These are phyloP conservation scores for Ogataea hybrid DNA, from an alignment of 1,139 yeast genomes.

Conservation along the genomic window DNA sequence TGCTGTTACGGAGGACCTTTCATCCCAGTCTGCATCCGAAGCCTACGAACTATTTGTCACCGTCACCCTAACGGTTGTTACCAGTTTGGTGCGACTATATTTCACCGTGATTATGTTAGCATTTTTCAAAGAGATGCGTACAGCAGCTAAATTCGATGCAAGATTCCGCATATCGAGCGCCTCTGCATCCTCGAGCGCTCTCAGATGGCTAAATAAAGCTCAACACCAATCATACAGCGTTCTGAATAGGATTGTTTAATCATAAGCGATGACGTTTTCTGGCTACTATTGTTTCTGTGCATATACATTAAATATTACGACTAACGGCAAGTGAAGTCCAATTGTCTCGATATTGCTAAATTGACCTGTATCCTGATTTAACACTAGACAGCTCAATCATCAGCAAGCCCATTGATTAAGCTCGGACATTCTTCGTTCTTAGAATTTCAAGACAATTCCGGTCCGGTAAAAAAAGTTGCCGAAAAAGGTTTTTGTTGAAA, in stretches of 20 bases:
- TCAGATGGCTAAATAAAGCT: slow-evolving; percentile 6
- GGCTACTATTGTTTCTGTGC: slow-evolving; percentile 5
- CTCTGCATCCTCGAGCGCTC: slow-evolving; percentile 33
- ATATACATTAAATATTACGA: slow-evolving; percentile 2
- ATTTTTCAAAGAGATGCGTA: slow-evolving; percentile 45
- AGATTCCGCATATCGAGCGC: slow-evolving; percentile 22
- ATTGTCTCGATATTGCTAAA: not conserved
- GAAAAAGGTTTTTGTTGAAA: slow-evolving; percentile 1
- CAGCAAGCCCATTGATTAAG: not conserved
- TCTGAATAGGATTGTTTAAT: slow-evolving; percentile 15
- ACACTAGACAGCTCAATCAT: not conserved
- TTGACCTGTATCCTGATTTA: not conserved
- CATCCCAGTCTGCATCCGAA: slow-evolving; percentile 36
- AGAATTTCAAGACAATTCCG: not conserved
- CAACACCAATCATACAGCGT: slow-evolving; percentile 20
- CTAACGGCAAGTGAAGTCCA: not conserved
- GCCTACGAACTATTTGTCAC: slow-evolving; percentile 72
- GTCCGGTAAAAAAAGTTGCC: not conserved
- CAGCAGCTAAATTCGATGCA: slow-evolving; percentile 26
- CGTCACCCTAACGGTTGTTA: slow-evolving; percentile 50
- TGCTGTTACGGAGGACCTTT: slow-evolving; percentile 5
- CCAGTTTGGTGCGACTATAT: slow-evolving; percentile 59
- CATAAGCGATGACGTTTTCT: not conserved
- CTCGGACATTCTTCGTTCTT: not conserved
- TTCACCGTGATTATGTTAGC: slow-evolving; percentile 63